phyloP scores from a whole-genome alignment of 345 rosid genomes.

The Eucalyptus brandiana region DNA sequence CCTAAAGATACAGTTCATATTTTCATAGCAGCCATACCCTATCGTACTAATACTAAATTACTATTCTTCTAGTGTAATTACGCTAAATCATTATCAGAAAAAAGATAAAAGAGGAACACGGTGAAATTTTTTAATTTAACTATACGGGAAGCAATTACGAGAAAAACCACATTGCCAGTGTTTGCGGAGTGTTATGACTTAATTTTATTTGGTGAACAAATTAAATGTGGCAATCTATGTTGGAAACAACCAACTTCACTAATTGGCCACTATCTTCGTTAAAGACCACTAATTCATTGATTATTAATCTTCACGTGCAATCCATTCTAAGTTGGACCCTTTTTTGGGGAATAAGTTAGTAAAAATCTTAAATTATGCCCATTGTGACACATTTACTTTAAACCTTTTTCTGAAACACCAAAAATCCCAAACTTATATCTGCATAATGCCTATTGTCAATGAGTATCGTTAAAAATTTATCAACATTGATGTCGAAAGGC shows the following conservation, averaged over 20 bases:
- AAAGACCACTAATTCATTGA: background rate
- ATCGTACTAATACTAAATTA: background rate
- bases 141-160: background rate
- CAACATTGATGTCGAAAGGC: background rate
- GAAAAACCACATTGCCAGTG: background rate
- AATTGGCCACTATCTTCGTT: background rate
- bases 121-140: background rate
- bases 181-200: background rate
- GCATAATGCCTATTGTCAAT: accelerated
- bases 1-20: background rate
- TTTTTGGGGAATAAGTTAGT: background rate
- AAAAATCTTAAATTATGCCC: too few relatives aligned
- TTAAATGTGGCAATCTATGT: background rate
- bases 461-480: background rate
- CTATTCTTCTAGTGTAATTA: background rate
- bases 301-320: background rate
- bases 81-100: background rate
- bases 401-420: background rate
- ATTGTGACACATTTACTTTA: background rate
- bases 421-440: too few relatives aligned
- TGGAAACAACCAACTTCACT: background rate
- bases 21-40: background rate
- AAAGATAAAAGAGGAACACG: background rate
- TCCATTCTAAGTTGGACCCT: background rate
- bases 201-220: background rate